Evolutionary conservation across 2,329 filamentous ascomycete genomes (phyloP), one percentile per base, ranked within the genome.

Genomic region (Talaromyces sp.): DNA sequence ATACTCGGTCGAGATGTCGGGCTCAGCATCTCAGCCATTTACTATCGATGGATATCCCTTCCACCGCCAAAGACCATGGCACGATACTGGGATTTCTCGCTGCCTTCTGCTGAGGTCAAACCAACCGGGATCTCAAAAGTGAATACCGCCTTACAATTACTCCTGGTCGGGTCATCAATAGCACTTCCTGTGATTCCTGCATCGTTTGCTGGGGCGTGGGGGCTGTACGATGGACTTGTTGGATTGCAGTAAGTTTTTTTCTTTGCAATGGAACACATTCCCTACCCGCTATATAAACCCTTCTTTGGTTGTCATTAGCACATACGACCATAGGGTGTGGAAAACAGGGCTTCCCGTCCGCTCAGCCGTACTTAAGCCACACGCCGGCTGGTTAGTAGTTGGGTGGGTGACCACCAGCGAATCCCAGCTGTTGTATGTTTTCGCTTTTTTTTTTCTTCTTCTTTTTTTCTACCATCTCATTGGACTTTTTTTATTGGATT

Each of bases 51-150:
- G 86, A 96, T 97, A 69, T 96, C 92, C 2, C 84, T 99, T 6
- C 95, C 95, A 0, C 89, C 91, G 0, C 95, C 95, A 1, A 98
- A 98, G 80, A 98, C 95, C 0, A 91, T 97, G 78, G 80, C 85
- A 19, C 84, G 95, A 19, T 99, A 98, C 79, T 99, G 95, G 95
- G 95, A 99, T 78, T 98, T 99, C 75, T 94, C 91, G 3, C 84
- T 99, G 14, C 95, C 81, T 11, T 80, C 78, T 10, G 79, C 79
- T 3, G 78, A 81, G 67, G 79, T 81, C 9, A 79, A 77, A 67
- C 78, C 78, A 1, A 81, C 80, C 0, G 72, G 73, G 39, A 78
- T 82, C 43, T 81, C 78, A 3, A 82, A 82, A 81, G 89, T 93
- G 78, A 99, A 99, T 78, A 99, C 95, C 0, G 93, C 96, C 50